phyloP scores from a whole-genome alignment of 108 stramenopile species.

The Conticribra guillardii region DNA sequence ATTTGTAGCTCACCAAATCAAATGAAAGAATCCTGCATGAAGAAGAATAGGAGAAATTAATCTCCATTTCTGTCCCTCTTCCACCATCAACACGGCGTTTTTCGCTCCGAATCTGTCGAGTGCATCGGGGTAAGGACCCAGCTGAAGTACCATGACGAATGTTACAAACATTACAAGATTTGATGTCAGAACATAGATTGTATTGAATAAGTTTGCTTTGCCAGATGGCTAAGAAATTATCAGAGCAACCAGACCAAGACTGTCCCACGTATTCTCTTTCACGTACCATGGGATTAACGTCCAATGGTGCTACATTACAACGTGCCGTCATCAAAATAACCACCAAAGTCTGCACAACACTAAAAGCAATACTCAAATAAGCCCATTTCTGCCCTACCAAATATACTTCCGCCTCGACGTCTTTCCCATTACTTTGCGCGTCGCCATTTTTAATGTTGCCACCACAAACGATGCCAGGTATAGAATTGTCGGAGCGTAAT shows the following conservation, averaged over 20 bases:
- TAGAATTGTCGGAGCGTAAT: too few species aligned
- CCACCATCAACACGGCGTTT: neutral
- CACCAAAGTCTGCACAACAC: neutral
- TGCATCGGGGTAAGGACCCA: neutral
- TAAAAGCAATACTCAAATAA: neutral
- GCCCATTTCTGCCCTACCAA: neutral
- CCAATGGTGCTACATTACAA: neutral
- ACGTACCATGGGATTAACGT: neutral
- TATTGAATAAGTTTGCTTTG: too few species aligned
- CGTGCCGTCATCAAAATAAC: neutral
- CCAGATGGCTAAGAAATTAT: too few species aligned
- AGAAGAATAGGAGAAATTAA: neutral
- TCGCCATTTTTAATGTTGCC: too few species aligned
- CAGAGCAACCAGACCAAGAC: too few species aligned
- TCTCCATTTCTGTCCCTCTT: neutral
- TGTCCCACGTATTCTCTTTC: neutral
- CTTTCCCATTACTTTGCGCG: too few species aligned
- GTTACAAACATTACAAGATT: too few species aligned
- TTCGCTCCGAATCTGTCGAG: neutral
- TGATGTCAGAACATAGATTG: too few species aligned
- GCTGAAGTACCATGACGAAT: too few species aligned
- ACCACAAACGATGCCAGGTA: too few species aligned
- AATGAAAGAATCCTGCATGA: neutral
- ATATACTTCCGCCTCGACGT: neutral
- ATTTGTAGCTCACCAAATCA: neutral